A percentile compares a stretch with the other conserved stretches of the same genome.
These are phyloP conservation scores for Chaetomiaceae sp. DNA, from an alignment of 2,329 filamentous ascomycete species.

Conservation along the genomic window DNA sequence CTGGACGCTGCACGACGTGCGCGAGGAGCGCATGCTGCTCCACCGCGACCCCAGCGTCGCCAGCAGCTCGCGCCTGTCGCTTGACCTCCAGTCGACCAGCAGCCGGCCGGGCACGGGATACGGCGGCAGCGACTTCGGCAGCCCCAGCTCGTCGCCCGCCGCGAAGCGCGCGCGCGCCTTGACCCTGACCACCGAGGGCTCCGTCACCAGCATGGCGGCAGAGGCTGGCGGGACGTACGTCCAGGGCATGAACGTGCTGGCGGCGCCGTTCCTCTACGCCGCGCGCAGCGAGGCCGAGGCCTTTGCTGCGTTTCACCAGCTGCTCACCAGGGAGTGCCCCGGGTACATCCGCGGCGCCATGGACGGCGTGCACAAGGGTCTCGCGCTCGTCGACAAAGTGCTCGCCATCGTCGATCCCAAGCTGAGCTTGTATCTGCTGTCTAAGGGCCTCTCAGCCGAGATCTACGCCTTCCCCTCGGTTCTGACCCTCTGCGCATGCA, in stretches of 20 bases:
- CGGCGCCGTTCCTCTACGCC: slow-evolving; percentile 90
- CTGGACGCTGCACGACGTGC: slow-evolving; percentile 83
- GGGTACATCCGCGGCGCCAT: slow-evolving; percentile 93
- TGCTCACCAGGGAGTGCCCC: slow-evolving; percentile 82
- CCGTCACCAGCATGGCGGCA: slow-evolving; percentile 48
- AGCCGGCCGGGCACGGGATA: slow-evolving; percentile 23
- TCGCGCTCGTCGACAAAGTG: slow-evolving; percentile 87
- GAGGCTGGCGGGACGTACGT: slow-evolving; percentile 88
- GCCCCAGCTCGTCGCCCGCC: slow-evolving; percentile 38
- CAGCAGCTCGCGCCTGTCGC: slow-evolving; percentile 24
- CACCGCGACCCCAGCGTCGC: slow-evolving; percentile 33
- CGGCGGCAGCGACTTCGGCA: slow-evolving; percentile 25
- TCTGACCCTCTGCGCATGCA: slow-evolving; percentile 90
- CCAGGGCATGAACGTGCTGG: slow-evolving; percentile 97
- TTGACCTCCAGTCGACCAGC: slow-evolving; percentile 17
- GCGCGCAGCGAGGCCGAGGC: slow-evolving; percentile 92
- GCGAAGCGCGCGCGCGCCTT: slow-evolving; percentile 50
- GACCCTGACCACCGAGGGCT: slow-evolving; percentile 57
- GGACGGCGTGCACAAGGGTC: slow-evolving; percentile 91
- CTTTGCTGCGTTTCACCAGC: slow-evolving; percentile 81
- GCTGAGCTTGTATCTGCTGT: slow-evolving; percentile 74
- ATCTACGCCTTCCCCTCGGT: slow-evolving; percentile 97
- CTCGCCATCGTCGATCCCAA: slow-evolving; percentile 87
- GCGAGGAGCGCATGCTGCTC: slow-evolving; percentile 49
- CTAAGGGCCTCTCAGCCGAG: slow-evolving; percentile 83